Evolutionary conservation across 2,329 filamentous ascomycete species (phyloP).

Genomic region (Fusarium continuum): DNA sequence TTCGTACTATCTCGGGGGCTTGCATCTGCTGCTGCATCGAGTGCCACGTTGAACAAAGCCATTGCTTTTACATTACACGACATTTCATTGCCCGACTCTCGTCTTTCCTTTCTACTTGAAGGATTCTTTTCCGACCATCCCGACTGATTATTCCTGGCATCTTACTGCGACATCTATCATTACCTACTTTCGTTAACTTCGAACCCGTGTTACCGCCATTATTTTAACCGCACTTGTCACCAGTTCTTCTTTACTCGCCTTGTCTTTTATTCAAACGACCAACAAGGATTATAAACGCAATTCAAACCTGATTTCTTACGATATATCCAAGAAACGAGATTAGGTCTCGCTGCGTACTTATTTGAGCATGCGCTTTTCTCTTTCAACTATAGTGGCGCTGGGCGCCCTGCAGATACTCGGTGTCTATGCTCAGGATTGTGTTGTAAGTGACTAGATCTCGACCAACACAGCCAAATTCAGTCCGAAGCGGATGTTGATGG

Average conservation of each 20-base stretch:
- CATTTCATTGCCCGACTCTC: conserved; percentile 18
- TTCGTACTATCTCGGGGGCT: conserved; percentile 37
- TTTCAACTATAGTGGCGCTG: conserved; percentile 44
- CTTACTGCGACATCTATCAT: conserved; percentile 13
- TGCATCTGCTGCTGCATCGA: conserved; percentile 35
- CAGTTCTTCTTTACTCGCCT: background rate
- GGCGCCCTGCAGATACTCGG: conserved; percentile 40
- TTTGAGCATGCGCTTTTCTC: conserved; percentile 43
- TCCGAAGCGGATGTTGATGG: conserved; percentile 14
- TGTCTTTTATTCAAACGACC: background rate
- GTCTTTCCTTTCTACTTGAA: conserved; percentile 26
- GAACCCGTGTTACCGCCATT: background rate
- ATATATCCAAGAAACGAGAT: conserved; percentile 5
- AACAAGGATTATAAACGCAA: background rate
- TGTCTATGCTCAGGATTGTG: conserved; percentile 43
- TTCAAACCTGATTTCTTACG: background rate
- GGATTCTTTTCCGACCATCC: conserved; percentile 6
- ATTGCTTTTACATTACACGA: conserved; percentile 25
- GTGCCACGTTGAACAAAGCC: conserved; percentile 34
- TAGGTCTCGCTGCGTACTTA: background rate
- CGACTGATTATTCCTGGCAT: conserved; percentile 1
- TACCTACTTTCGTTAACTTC: background rate
- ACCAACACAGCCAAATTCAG: background rate
- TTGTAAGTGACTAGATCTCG: conserved; percentile 43
- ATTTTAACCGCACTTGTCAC: background rate